Conservation (phyloP, 352 stramenopile species). For the Phytophthora tentaculata region DNA sequence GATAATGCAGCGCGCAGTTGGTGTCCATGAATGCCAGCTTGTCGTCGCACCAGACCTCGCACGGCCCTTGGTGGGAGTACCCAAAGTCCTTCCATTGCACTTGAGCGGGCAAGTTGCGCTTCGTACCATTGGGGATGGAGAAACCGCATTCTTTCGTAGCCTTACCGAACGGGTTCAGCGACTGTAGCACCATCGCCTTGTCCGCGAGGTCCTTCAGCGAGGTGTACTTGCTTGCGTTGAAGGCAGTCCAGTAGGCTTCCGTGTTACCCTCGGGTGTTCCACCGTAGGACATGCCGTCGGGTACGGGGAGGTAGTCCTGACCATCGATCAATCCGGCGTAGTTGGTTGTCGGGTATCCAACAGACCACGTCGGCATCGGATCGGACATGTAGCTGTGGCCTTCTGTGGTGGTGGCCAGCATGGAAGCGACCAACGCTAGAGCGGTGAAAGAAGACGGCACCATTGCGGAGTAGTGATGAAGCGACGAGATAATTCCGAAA, state of each 20-base stretch:
- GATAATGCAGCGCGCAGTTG: slow-evolving; percentile 49
- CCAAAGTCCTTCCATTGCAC: slow-evolving; percentile 41
- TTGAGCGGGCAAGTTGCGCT: slow-evolving; percentile 36
- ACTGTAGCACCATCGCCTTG: slow-evolving; percentile 37
- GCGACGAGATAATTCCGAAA: slow-evolving; percentile 29
- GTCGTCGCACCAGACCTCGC: slow-evolving; percentile 65
- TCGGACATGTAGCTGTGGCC: slow-evolving; percentile 49
- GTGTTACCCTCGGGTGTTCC: slow-evolving; percentile 31
- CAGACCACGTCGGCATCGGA: slow-evolving; percentile 45
- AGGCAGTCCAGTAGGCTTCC: slow-evolving; percentile 38
- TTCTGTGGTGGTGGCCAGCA: slow-evolving; percentile 8
- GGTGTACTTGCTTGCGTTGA: slow-evolving; percentile 41
- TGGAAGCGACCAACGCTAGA: slow-evolving; percentile 14
- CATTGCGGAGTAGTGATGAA: slow-evolving; percentile 15
- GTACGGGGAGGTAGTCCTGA: slow-evolving; percentile 38
- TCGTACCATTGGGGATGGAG: slow-evolving; percentile 32
- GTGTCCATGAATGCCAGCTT: slow-evolving; percentile 51
- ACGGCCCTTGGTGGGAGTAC: slow-evolving; percentile 59
- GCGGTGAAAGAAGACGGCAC: slow-evolving; percentile 13
- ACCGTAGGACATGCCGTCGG: slow-evolving; percentile 44
- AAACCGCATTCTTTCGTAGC: slow-evolving; percentile 37
- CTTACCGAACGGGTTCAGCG: slow-evolving; percentile 30
- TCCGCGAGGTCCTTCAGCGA: slow-evolving; percentile 43
- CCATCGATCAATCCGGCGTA: slow-evolving; percentile 49
- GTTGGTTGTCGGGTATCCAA: slow-evolving; percentile 39